phyloP scores from a whole-genome alignment of 2,329 filamentous ascomycete species.

The Diaporthe australafricana region DNA sequence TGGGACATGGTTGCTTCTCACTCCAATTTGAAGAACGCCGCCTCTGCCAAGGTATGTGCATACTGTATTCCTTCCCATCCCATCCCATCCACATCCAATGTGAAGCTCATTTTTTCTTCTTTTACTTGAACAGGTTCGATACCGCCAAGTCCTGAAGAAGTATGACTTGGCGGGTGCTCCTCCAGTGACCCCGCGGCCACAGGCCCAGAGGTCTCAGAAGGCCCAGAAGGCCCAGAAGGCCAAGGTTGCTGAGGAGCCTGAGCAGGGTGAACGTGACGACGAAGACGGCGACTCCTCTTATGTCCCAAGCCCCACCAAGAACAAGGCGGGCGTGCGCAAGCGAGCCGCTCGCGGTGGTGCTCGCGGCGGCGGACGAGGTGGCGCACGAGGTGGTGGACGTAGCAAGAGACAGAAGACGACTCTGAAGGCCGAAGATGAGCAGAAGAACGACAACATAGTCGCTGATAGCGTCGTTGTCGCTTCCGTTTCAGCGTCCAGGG shows the following conservation, averaged over 20 bases:
- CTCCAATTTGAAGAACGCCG: slow-evolving; percentile 32
- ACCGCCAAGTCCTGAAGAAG: slow-evolving; percentile 32
- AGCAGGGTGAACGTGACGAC: background rate
- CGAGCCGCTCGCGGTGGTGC: background rate
- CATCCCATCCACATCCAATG: too few relatives aligned
- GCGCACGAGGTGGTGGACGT: too few relatives aligned
- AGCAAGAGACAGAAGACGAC: background rate
- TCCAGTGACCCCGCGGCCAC: background rate
- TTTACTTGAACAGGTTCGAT: slow-evolving; percentile 17
- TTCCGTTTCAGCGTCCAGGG: background rate
- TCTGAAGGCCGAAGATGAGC: background rate
- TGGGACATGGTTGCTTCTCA: slow-evolving; percentile 25
- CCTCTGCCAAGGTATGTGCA: slow-evolving; percentile 25
- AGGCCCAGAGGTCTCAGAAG: too few relatives aligned
- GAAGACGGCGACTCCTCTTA: background rate
- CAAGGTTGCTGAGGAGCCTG: background rate
- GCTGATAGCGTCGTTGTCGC: background rate
- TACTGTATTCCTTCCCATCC: background rate
- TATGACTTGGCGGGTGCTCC: background rate
- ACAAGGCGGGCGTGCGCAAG: slow-evolving; percentile 12
- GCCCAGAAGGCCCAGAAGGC: too few relatives aligned
- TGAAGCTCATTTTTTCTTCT: background rate
- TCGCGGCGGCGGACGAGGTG: background rate
- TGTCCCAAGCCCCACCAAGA: background rate
- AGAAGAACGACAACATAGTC: background rate